Conservation (phyloP, 2,329 filamentous ascomycete genomes). For the Beauveria caledonica region DNA sequence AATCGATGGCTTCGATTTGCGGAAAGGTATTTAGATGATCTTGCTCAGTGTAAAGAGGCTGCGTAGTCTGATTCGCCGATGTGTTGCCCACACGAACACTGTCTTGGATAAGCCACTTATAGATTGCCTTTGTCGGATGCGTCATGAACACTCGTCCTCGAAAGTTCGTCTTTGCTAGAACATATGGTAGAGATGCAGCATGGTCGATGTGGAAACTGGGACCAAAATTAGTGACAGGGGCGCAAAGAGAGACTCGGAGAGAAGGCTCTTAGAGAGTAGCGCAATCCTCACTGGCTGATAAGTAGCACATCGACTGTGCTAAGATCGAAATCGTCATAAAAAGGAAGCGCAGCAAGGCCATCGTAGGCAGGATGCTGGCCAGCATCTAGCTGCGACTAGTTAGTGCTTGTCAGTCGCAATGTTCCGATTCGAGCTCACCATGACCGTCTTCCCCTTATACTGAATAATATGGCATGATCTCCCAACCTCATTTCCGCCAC, state of each 20-base stretch:
- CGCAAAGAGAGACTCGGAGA: background rate
- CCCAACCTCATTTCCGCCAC: slow-evolving; percentile 94
- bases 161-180: slow-evolving; percentile 96
- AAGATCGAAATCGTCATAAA: slow-evolving; percentile 97
- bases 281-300: slow-evolving; percentile 88
- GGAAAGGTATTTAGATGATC: slow-evolving; percentile 92
- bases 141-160: slow-evolving; percentile 97
- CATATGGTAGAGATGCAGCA: slow-evolving; percentile 96
- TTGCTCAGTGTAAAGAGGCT: slow-evolving; percentile 88
- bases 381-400: slow-evolving; percentile 67
- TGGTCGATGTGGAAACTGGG: slow-evolving; percentile 94
- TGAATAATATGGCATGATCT: slow-evolving; percentile 96
- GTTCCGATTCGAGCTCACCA: slow-evolving; percentile 50
- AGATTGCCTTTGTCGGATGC: slow-evolving; percentile 97
- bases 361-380: slow-evolving; percentile 96
- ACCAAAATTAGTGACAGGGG: slow-evolving; percentile 2
- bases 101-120: slow-evolving; percentile 98
- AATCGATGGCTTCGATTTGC: slow-evolving; percentile 94
- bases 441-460: slow-evolving; percentile 98
- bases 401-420: background rate
- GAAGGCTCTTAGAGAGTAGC: background rate
- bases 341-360: slow-evolving; percentile 84
- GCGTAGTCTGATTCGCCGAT: slow-evolving; percentile 52
- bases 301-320: slow-evolving; percentile 95
- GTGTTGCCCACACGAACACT: slow-evolving; percentile 81